Evolutionary conservation across 441 rosid genomes (phyloP).

Genomic region (Mallotus repandus): DNA sequence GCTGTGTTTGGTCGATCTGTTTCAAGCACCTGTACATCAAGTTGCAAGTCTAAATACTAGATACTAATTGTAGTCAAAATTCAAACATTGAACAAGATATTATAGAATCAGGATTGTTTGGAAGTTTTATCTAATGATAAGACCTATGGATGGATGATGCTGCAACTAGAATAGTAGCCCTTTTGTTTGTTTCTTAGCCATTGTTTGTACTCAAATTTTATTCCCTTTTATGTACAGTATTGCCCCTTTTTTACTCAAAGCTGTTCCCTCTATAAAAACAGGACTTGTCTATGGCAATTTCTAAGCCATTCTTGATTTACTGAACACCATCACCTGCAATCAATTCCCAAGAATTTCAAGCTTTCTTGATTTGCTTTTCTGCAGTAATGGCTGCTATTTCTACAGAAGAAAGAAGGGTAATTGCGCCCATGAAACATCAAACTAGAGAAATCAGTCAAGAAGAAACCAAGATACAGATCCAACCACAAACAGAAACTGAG

Average conservation of each 20-base stretch:
- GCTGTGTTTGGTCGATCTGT: too few species aligned
- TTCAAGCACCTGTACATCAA: too few species aligned
- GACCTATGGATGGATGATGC: background rate
- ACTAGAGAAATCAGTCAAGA: background rate
- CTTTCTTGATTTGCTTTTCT: background rate
- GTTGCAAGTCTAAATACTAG: too few species aligned
- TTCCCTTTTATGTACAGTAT: constrained; percentile 5
- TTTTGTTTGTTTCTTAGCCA: constrained; percentile 18
- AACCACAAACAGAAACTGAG: background rate
- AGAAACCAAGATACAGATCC: constrained; percentile 1
- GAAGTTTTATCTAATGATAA: background rate
- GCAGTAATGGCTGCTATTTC: constrained; percentile 4
- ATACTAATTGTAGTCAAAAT: background rate
- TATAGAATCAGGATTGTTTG: background rate
- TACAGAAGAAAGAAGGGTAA: background rate
- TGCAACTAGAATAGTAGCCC: constrained; percentile 5
- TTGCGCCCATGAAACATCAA: constrained; percentile 3
- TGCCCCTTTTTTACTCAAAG: constrained; percentile 16
- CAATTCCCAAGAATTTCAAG: background rate
- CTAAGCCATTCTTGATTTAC: background rate
- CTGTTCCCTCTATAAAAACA: constrained; percentile 1
- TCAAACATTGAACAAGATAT: constrained; percentile 8
- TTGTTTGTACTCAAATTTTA: constrained; percentile 8
- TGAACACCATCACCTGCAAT: background rate
- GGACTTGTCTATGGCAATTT: background rate